Evolutionary conservation across 2,329 filamentous ascomycete genomes (phyloP).

Genomic region (Ceratocystis smalleyi): DNA sequence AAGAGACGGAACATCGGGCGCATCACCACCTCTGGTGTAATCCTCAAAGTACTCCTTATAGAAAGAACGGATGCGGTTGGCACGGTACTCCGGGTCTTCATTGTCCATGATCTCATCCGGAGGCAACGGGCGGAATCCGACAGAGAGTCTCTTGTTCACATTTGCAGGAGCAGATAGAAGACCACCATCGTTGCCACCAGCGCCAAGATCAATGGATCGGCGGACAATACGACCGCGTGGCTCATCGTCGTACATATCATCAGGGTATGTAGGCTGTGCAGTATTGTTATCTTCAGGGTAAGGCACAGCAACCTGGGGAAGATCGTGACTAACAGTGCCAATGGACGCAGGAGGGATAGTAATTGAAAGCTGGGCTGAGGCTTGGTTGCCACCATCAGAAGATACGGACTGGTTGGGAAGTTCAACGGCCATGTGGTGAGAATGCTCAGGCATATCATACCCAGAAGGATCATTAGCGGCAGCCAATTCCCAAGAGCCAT

Average conservation of each 20-base stretch:
- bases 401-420: slow-evolving; percentile 2
- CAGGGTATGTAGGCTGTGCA: slow-evolving; percentile 10
- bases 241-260: slow-evolving; percentile 20
- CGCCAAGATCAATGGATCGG: slow-evolving; percentile 20
- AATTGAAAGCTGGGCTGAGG: slow-evolving; percentile 10
- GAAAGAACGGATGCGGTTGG: slow-evolving; percentile 93
- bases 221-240: slow-evolving; percentile 26
- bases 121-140: slow-evolving; percentile 70
- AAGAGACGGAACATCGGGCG: slow-evolving; percentile 28
- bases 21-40: slow-evolving; percentile 32
- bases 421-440: slow-evolving; percentile 7
- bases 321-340: slow-evolving; percentile 15
- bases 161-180: slow-evolving; percentile 39
- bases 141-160: slow-evolving; percentile 45
- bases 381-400: neutral
- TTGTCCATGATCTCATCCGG: slow-evolving; percentile 62
- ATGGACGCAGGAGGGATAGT: slow-evolving; percentile 4
- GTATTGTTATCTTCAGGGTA: slow-evolving; percentile 19
- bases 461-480: slow-evolving; percentile 10
- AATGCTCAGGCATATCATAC: slow-evolving; percentile 15
- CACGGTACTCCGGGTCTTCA: slow-evolving; percentile 85
- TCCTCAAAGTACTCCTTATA: slow-evolving; percentile 99
- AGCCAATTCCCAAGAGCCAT: slow-evolving; percentile 14
- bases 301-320: slow-evolving; percentile 2
- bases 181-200: slow-evolving; percentile 21